phyloP scores from a whole-genome alignment of 305 asterid species.

The Salvia sclarea region DNA sequence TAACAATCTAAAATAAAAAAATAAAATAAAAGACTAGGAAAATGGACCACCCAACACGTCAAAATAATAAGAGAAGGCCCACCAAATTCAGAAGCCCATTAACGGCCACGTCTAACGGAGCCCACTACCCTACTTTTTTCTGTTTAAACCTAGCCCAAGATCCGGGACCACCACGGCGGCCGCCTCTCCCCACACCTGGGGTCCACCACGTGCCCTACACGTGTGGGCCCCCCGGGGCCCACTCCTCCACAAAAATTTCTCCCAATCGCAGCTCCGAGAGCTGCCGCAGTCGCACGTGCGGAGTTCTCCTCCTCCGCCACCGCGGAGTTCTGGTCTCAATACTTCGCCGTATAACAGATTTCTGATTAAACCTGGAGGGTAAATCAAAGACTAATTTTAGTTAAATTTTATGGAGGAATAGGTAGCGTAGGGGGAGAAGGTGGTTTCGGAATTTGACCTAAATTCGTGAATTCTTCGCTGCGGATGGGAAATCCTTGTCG shows the following conservation, averaged over 20 bases:
- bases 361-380: neutral
- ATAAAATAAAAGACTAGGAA: neutral
- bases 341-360: neutral
- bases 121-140: slow-evolving; percentile 36
- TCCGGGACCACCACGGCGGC: slow-evolving; percentile 44
- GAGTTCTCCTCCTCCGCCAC: neutral
- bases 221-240: slow-evolving; percentile 25
- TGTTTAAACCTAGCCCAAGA: slow-evolving; percentile 35
- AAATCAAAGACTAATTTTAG: neutral
- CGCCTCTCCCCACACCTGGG: slow-evolving; percentile 32
- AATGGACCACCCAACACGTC: slow-evolving; percentile 28
- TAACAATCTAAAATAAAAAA: slow-evolving; percentile 7
- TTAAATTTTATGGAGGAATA: neutral
- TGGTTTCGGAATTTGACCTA: neutral
- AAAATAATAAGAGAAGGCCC: slow-evolving; percentile 33
- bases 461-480: slow-evolving; percentile 21
- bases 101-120: slow-evolving; percentile 34
- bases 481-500: slow-evolving; percentile 37
- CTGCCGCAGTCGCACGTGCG: slow-evolving; percentile 35
- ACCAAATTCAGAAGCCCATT: slow-evolving; percentile 39
- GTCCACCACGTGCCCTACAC: slow-evolving; percentile 38
- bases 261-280: slow-evolving; percentile 14
- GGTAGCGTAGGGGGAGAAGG: neutral
- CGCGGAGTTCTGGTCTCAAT: neutral
- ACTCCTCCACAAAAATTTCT: slow-evolving; percentile 20